Evolutionary conservation across 1,284 basidiomycete species (phyloP).

Genomic region (Schizophyllum commune): DNA sequence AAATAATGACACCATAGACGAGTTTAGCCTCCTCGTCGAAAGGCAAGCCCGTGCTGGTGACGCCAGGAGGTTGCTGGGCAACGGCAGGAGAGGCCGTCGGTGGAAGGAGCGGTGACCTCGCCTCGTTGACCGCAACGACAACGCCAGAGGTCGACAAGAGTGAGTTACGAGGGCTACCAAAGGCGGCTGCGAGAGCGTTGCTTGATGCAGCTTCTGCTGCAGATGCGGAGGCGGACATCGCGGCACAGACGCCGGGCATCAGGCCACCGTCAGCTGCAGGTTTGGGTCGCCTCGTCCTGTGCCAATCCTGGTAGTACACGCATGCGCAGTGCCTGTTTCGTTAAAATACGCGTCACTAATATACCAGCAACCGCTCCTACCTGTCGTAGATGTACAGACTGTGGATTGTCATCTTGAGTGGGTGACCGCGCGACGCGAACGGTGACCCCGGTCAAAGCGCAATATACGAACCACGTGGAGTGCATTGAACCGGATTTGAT

Average conservation of each 20-base stretch:
- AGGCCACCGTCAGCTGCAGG: constrained; percentile 64
- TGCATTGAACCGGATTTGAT: too few species aligned
- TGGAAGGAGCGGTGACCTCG: constrained; percentile 26
- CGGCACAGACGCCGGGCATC: constrained; percentile 66
- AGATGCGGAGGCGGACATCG: constrained; percentile 32
- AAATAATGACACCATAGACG: constrained; percentile 93
- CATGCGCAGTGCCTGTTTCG: constrained; percentile 90
- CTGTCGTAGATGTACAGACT: constrained; percentile 89
- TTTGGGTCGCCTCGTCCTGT: constrained; percentile 68
- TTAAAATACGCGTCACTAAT: too few species aligned
- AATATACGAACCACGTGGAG: too few species aligned
- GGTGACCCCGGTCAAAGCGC: too few species aligned
- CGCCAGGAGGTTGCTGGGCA: constrained; percentile 20
- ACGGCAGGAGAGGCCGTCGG: constrained; percentile 26
- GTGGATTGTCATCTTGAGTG: constrained; percentile 63
- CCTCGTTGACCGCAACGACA: constrained; percentile 57
- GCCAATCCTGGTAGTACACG: constrained; percentile 93
- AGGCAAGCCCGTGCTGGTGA: constrained; percentile 51
- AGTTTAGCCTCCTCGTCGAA: constrained; percentile 98
- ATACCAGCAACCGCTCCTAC: constrained; percentile 29
- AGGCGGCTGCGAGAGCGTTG: constrained; percentile 21
- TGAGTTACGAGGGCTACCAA: constrained; percentile 54
- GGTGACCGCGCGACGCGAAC: background rate
- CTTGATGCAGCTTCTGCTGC: constrained; percentile 23
- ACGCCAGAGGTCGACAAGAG: constrained; percentile 54